Evolutionary conservation across 2,329 filamentous ascomycete species (phyloP).

Genomic region (Pseudocercospora fuligena): DNA sequence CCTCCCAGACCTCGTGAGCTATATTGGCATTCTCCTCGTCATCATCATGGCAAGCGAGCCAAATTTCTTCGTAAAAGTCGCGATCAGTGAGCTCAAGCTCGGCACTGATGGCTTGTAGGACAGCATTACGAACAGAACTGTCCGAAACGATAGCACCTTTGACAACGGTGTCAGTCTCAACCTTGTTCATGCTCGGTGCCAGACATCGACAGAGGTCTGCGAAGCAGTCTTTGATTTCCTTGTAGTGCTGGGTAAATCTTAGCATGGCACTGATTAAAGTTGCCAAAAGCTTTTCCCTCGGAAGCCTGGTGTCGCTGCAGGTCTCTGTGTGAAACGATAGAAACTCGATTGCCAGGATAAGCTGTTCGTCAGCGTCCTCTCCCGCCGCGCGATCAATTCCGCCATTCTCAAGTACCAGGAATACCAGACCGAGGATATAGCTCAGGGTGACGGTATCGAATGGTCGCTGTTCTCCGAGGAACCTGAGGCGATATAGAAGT

Average conservation of each 20-base stretch:
- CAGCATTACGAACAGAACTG: conserved; percentile 77
- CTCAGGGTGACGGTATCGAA: conserved; percentile 87
- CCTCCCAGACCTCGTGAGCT: conserved; percentile 90
- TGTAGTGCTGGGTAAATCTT: conserved; percentile 89
- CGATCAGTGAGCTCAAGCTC: conserved; percentile 91
- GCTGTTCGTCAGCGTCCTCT: conserved; percentile 86
- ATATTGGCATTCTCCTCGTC: conserved; percentile 83
- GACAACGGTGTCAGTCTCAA: conserved; percentile 77
- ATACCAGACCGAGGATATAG: conserved; percentile 82
- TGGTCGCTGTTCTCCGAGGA: conserved; percentile 89
- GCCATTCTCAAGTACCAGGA: conserved; percentile 77
- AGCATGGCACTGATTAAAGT: conserved; percentile 83
- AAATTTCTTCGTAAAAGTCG: conserved; percentile 86
- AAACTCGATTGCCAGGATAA: conserved; percentile 87
- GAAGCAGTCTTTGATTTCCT: conserved; percentile 90
- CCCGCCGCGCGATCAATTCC: conserved; percentile 69
- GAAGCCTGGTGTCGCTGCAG: conserved; percentile 75
- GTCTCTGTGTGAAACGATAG: conserved; percentile 84
- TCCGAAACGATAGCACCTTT: conserved; percentile 80
- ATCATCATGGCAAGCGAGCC: conserved; percentile 91
- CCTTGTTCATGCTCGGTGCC: conserved; percentile 74
- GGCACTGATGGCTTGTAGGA: conserved; percentile 85
- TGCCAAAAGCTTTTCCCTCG: conserved; percentile 73
- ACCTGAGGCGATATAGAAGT: conserved; percentile 86
- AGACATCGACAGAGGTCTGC: conserved; percentile 83